Conservation (phyloP, 78 protist species). For the Paratrimastix pyriformis region DNA sequence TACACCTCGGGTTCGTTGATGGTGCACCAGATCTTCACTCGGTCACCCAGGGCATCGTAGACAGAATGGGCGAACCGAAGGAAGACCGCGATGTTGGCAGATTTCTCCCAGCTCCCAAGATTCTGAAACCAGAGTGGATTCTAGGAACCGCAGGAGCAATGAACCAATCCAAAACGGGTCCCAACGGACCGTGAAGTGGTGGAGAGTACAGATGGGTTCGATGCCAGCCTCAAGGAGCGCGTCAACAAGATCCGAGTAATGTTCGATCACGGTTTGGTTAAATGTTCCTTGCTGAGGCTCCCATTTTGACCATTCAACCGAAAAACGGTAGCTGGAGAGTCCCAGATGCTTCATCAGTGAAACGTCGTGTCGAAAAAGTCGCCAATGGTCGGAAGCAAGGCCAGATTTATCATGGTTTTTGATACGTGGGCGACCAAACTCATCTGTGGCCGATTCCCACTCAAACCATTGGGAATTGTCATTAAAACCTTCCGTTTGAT, state of each 20-base stretch:
- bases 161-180: no score
- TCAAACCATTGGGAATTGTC: conserved; percentile 11
- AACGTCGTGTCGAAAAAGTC: conserved; percentile 10
- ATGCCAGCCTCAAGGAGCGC: background rate
- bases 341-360: background rate
- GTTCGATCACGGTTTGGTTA: background rate
- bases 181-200: conserved; percentile 30
- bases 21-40: conserved; percentile 8
- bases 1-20: conserved; percentile 25
- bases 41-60: background rate
- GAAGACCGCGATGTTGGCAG: background rate
- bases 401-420: background rate
- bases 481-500: conserved; percentile 17
- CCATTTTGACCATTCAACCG: conserved; percentile 12
- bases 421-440: background rate
- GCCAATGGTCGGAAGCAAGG: background rate
- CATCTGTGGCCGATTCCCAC: background rate
- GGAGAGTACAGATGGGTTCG: conserved; percentile 24
- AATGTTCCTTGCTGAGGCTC: conserved; percentile 2
- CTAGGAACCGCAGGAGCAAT: no score
- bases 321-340: background rate
- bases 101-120: background rate
- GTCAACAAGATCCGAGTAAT: background rate
- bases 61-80: background rate
- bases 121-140: conserved; percentile 19